phyloP scores from a whole-genome alignment of 164 flowering plant species.

The Nymphaea colorata region DNA sequence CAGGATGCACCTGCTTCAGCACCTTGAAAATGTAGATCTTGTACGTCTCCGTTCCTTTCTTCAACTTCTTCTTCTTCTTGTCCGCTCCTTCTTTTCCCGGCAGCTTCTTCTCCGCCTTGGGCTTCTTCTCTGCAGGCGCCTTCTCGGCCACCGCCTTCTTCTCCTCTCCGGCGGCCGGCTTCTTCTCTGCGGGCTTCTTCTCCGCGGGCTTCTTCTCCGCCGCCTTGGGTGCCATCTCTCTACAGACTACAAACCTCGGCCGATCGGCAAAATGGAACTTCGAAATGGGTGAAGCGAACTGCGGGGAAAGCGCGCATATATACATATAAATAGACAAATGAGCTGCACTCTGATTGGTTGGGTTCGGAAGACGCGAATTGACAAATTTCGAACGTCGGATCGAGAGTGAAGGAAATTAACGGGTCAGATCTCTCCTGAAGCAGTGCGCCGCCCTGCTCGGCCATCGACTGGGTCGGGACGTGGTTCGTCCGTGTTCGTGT shows the following conservation, averaged over 20 bases:
- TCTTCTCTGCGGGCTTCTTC: conserved; percentile 2
- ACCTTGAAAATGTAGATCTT: conserved; percentile 25
- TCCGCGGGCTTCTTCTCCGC: conserved; percentile 20
- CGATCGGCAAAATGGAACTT: not conserved
- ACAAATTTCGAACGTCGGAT: conserved; percentile 5
- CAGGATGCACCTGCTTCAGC: conserved; percentile 23
- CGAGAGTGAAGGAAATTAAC: not conserved
- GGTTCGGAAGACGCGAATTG: conserved; percentile 12
- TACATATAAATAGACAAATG: not conserved
- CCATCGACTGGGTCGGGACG: too few species aligned
- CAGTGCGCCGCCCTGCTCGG: not conserved
- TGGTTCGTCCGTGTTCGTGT: too few species aligned
- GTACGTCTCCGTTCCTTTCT: conserved; percentile 10
- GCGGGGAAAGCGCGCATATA: not conserved
- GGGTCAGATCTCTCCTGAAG: conserved; percentile 3
- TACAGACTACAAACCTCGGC: conserved; percentile 8
- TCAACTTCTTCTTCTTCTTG: conserved; percentile 18
- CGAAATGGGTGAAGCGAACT: not conserved
- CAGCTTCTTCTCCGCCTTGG: conserved; percentile 20
- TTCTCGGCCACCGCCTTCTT: conserved; percentile 3
- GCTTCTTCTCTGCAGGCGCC: conserved; percentile 14
- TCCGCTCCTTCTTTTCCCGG: conserved; percentile 11
- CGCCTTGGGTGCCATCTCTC: conserved; percentile 10
- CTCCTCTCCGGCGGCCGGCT: not conserved
- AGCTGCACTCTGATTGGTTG: conserved; percentile 12